Evolutionary conservation across 2,329 filamentous ascomycete genomes (phyloP), one percentile per base, ranked within the genome.

Genomic region (Ceratocystis eucalypticola): DNA sequence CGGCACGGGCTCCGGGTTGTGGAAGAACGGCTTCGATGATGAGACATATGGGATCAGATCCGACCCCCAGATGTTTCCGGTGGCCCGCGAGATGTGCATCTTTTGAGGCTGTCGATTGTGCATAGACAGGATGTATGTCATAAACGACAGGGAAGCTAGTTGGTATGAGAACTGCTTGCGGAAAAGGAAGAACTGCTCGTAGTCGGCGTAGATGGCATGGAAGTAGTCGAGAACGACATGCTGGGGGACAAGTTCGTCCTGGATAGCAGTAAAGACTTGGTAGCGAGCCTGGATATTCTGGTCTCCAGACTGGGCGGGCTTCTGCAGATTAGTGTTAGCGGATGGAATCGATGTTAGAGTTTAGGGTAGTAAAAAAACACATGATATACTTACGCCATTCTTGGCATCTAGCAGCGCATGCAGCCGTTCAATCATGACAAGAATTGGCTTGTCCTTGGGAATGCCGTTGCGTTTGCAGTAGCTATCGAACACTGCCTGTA

Each of bases 121-220:
- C 86, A 99, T 97, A 78, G 93, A 93, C 79, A 99, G 88, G 68
- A 96, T 88, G 74, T 97, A 99, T 3, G 94, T 97, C 88, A 99
- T 96, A 78, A 99, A 99, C 0, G 94, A 96, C 70, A 97, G 82
- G 1, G 92, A 86, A 22, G 94, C 93, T 69, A 96, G 87, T 77
- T 99, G 94, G 79, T 97, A 96, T 25, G 91, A 89, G 77, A 99
- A 96, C 70, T 96, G 92, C 68, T 92, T 87, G 68, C 94, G 89
- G 89, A 99, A 99, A 67, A 99, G 84, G 91, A 93, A 99, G 80
- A 97, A 96, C 72, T 96, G 92, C 59, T 89, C 85, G 75, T 90
- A 99, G 69, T 89, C 88, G 37, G 91, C 88, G 77, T 94, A 97
- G 4, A 86, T 89, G 70, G 83, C 80, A 73, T 92, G 89, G 83